These are phyloP conservation scores for Xerocomus minutiporus DNA, from an alignment of 1,284 basidiomycete genomes.

Conservation along the genomic window DNA sequence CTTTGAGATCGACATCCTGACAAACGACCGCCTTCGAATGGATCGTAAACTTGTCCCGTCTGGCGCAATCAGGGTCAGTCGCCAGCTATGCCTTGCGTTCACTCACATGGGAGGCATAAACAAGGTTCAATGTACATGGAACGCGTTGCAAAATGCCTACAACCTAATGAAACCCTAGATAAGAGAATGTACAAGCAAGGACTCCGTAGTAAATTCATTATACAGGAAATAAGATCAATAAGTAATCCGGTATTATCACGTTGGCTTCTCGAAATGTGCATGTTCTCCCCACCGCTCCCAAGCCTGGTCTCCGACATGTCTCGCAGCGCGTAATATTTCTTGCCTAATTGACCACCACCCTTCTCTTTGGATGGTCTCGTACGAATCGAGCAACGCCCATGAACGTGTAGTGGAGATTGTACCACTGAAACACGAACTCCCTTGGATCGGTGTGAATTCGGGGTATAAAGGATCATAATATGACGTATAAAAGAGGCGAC, in stretches of 20 bases:
- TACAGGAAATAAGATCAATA: constrained; percentile 17
- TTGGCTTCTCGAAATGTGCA: constrained; percentile 28
- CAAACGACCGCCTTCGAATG: constrained; percentile 81
- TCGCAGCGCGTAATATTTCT: constrained; percentile 23
- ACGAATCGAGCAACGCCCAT: constrained; percentile 30
- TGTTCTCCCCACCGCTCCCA: constrained; percentile 34
- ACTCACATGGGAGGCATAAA: constrained; percentile 30
- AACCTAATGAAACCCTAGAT: background rate
- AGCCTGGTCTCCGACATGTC: constrained; percentile 25
- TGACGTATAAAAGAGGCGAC: constrained; percentile 48
- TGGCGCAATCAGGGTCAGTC: constrained; percentile 24
- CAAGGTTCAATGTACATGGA: constrained; percentile 1
- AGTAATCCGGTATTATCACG: constrained; percentile 19
- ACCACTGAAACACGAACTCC: constrained; percentile 19
- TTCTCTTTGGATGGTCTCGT: constrained; percentile 28
- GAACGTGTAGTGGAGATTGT: constrained; percentile 23
- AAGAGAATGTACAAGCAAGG: constrained; percentile 14
- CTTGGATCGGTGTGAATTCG: constrained; percentile 45
- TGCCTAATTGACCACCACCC: constrained; percentile 26
- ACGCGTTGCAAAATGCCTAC: background rate
- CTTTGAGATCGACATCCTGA: constrained; percentile 85
- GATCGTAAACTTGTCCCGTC: constrained; percentile 74
- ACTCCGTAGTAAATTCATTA: constrained; percentile 12
- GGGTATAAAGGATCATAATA: constrained; percentile 74
- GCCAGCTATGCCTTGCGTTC: background rate